Conservation (phyloP, 2,329 filamentous ascomycete species). For the Plenodomus lindquistii region DNA sequence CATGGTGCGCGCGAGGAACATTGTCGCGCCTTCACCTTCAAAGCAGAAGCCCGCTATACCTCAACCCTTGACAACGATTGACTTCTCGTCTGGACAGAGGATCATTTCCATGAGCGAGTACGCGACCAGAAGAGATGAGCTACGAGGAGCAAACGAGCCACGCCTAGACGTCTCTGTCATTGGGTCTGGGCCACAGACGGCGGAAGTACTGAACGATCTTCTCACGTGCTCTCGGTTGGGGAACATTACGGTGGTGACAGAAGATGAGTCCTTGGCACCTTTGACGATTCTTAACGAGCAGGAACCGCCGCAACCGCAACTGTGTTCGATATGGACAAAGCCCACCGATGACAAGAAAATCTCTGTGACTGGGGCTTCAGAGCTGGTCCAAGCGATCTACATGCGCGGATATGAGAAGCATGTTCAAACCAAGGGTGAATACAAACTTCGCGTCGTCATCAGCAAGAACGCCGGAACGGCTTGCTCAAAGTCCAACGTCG, state of each 20-base stretch:
- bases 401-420: slow-evolving; percentile 42
- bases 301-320: slow-evolving; percentile 31
- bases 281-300: slow-evolving; percentile 30
- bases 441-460: slow-evolving; percentile 30
- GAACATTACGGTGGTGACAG: slow-evolving; percentile 41
- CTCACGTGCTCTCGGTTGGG: slow-evolving; percentile 38
- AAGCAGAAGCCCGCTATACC: slow-evolving; percentile 15
- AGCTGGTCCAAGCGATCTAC: slow-evolving; percentile 40
- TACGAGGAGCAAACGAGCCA: slow-evolving; percentile 32
- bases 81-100: slow-evolving; percentile 39
- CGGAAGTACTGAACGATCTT: slow-evolving; percentile 41
- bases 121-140: slow-evolving; percentile 31
- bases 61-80: slow-evolving; percentile 25
- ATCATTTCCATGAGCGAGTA: slow-evolving; percentile 42
- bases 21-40: slow-evolving; percentile 32
- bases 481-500: slow-evolving; percentile 30
- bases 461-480: slow-evolving; percentile 30
- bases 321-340: slow-evolving; percentile 44
- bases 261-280: slow-evolving; percentile 36
- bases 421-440: slow-evolving; percentile 38
- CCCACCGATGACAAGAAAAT: slow-evolving; percentile 25
- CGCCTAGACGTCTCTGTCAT: slow-evolving; percentile 37
- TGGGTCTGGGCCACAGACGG: slow-evolving; percentile 31
- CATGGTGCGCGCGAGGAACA: slow-evolving; percentile 28
- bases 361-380: slow-evolving; percentile 27